These are phyloP conservation scores for Starmerella vaccinii DNA, from an alignment of 805 yeast genomes.

Conservation along the genomic window DNA sequence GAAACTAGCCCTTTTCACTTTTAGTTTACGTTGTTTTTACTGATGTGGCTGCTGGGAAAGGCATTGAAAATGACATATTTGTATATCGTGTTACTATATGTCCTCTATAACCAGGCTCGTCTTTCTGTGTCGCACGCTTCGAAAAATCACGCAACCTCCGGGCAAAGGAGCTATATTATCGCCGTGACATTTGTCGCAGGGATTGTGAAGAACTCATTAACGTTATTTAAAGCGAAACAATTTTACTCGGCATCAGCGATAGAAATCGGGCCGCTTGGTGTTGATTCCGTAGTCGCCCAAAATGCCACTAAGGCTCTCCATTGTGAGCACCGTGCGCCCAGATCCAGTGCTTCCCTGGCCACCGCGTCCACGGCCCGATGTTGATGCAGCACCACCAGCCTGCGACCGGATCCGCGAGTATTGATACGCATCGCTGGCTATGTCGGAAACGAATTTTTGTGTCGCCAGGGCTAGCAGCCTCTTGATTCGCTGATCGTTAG, in stretches of 20 bases:
- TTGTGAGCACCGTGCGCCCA: constrained; percentile 66
- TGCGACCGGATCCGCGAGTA: constrained; percentile 84
- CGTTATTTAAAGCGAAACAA: not conserved
- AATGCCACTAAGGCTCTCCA: constrained; percentile 89
- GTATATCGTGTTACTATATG: no score
- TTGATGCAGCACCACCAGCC: constrained; percentile 41
- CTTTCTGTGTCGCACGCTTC: no score
- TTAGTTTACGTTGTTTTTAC: no score
- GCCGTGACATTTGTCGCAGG: no score
- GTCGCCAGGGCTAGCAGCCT: constrained; percentile 87
- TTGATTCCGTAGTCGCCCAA: constrained; percentile 87
- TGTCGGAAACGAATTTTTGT: constrained; percentile 86
- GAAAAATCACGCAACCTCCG: no score
- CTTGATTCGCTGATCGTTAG: constrained; percentile 67
- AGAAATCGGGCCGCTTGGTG: constrained; percentile 84
- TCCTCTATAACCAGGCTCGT: no score
- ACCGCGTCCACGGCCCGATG: constrained; percentile 29
- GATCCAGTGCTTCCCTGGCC: constrained; percentile 25
- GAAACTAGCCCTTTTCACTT: no score
- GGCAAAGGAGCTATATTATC: no score
- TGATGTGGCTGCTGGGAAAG: no score
- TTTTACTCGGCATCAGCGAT: constrained; percentile 42
- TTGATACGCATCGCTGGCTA: constrained; percentile 94
- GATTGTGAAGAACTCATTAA: not conserved
- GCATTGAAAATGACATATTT: no score